Conservation (phyloP, 768 basidiomycete species). For the Pleurotus djamor region DNA sequence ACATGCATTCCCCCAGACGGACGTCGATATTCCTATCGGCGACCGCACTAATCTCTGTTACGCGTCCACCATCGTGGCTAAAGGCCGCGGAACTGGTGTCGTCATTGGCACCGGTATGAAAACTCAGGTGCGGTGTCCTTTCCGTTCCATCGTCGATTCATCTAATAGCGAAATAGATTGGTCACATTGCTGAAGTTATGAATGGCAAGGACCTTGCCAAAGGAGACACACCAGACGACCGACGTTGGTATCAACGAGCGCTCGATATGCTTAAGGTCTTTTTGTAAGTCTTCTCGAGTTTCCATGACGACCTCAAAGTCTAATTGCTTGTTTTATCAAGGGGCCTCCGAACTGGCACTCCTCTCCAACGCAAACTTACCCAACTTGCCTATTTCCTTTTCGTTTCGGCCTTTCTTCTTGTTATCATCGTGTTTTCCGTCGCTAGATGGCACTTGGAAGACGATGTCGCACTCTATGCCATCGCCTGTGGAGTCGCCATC, state of each 20-base stretch:
- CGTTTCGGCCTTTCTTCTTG: conserved; percentile 10
- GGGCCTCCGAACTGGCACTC: conserved; percentile 11
- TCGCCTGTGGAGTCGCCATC: conserved; percentile 9
- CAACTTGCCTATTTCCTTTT: conserved; percentile 12
- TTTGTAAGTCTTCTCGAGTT: conserved; percentile 20
- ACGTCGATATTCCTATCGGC: conserved; percentile 34
- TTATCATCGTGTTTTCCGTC: conserved; percentile 11
- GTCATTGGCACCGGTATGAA: conserved; percentile 49
- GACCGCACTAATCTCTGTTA: conserved; percentile 42
- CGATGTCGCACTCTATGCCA: conserved; percentile 5
- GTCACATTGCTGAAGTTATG: conserved; percentile 33
- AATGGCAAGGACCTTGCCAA: conserved; percentile 18
- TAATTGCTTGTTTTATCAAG: not conserved
- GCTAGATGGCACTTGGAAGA: conserved; percentile 4
- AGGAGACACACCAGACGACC: conserved; percentile 12
- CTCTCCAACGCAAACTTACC: conserved; percentile 13
- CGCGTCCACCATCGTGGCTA: conserved; percentile 40
- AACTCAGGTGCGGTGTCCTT: conserved; percentile 38
- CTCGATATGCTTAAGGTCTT: conserved; percentile 17
- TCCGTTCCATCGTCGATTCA: not conserved
- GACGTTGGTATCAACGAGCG: conserved; percentile 20
- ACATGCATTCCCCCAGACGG: conserved; percentile 23
- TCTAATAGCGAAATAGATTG: conserved; percentile 22
- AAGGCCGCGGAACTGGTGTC: conserved; percentile 48
- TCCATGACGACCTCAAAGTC: not conserved